Base-by-base conservation (phyloP, 2,329 filamentous ascomycete species). In the Aphanocladium album region DNA sequence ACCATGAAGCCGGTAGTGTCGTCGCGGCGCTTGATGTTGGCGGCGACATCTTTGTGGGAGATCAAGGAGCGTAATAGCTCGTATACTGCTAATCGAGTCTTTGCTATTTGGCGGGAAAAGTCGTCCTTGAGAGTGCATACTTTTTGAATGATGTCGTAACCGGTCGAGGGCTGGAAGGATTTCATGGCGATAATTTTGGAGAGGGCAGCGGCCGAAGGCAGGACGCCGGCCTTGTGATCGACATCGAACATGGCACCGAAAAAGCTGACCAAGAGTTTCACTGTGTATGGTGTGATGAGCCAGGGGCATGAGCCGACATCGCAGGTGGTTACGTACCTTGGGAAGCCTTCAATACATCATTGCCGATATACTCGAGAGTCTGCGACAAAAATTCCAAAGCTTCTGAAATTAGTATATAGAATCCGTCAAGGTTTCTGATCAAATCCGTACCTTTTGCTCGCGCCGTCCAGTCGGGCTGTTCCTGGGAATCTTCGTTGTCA, bases 241-340 rank as follows among this genome's bases (percentile, higher is more conserved):
- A 82, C 79, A 2, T 80, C 80, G 64, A 85, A 85, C 75, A 85
- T 82, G 61, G 80, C 79, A 16, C 80, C 79, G 60, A 86, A 86
- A 72, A 85, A 86, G 39, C 74, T 73, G 27, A 83, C 73, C 9
- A 83, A 68, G 0, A 82, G 69, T 54, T 79, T 77, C 35, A 82
- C 74, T 76, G 53, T 12, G 43, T 16, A 8, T 7, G 9, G 12
- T 33, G 27, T 50, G 30, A 41, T 57, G 19, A 57, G 45, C 43
- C 1, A 47, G 27, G 23, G 21, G 30, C 19, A 27, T 30, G 49
- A 35, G 12, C 55, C 46, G 45, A 57, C 14, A 41, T 57, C 45
- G 45, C 55, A 41, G 49, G 47, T 39, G 21, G 19, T 51, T 47
- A 33, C 57, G 6, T 70, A 81, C 79, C 72, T 71, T 85, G 83